Base-by-base conservation (phyloP, 495 filamentous ascomycete species). In the Pyrenula aspistea region DNA sequence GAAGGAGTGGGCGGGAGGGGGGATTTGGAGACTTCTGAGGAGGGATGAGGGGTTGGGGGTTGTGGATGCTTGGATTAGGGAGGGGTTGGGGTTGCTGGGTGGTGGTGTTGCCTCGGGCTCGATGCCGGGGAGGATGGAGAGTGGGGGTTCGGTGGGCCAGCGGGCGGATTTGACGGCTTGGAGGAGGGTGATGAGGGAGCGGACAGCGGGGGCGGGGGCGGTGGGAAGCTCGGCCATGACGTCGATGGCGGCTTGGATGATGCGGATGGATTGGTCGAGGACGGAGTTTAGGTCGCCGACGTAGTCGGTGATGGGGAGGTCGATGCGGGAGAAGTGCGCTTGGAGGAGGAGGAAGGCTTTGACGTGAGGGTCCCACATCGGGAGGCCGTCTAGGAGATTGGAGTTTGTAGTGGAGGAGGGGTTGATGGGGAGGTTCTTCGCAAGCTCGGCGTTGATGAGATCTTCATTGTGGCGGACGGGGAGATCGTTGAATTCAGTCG, bases 381-480 rank as follows among this genome's bases (percentile, higher is more conserved):
- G 92, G 51, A 94, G 66, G 49, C 77, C 77, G 21, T 84, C 85
- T 65, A 95, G 85, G 75, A 69, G 20, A 87, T 80, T 1, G 79
- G 57, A 0, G 25, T 69, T 83, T n/a, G n/a, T n/a, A 15, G 4
- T 42, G 31, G 31, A 8, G 15, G 31, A 42, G 31, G 31, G 31
- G 19, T 77, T 74, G 24, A 91, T 66, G 0, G 87, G 87, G 0
- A 97, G 74, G 59, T 88, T 87, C 47, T 82, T 83, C 1, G 91
- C 88, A 2, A 99, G 76, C 64, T 97, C 91, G 0, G 82, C 85
- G 66, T 99, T 99, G 75, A 99, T 91, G 36, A 99, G 83, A 68
- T 99, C 93, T 71, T 99, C 93, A 68, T 99, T 99, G 70, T 99
- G 93, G 2, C 93, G 86, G n/a, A 97, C 94, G 0, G 93, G 93